Base-by-base conservation (phyloP, 805 yeast genomes). In the Maudiozyma bulderi region DNA sequence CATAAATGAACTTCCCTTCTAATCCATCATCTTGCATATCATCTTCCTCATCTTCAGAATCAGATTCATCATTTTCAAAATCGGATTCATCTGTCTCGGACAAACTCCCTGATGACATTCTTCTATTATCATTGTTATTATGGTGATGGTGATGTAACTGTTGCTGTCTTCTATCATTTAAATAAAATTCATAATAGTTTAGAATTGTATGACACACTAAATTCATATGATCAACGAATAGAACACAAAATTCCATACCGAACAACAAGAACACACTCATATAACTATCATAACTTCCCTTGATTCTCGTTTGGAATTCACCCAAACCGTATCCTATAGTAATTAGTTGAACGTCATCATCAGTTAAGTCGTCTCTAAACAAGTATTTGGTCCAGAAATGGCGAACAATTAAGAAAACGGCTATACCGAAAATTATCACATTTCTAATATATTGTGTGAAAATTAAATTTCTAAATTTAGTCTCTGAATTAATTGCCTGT, bases 231-330 rank as follows among this genome's bases (percentile, higher is more conserved):
- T 80, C 82, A 33, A 83, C 71, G 26, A 77, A 75, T 51, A 83
- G 70, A 50, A 86, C 69, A 3, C 84, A 82, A 59, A 83, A 82
- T 58, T 86, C 93, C 61, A 86, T 82, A 1, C 89, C 90, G 62
- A 86, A 82, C 47, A 83, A 72, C 40, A 85, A 67, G 79, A 3
- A 78, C 73, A 43, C 79, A 76, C 15, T 47, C n/a, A 26, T 14
- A 29, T 30, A 20, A 37, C 28, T n/a, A 32, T 42, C 37, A 8
- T 14, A 30, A 5, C 13, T 31, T 5, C 29, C 28, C 8, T 14
- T 39, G 6, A 45, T 9, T 9, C 15, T 31, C 8, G 38, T n/a
- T 39, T 45, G 29, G 35, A 42, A 30, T 30, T 42, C n/a, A 14
- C 37, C 44, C 11, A 42, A 11, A 11, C 44, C 44, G 14, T 41